phyloP scores from a whole-genome alignment of 495 filamentous ascomycete species.

The Bryoglossum gracile region DNA sequence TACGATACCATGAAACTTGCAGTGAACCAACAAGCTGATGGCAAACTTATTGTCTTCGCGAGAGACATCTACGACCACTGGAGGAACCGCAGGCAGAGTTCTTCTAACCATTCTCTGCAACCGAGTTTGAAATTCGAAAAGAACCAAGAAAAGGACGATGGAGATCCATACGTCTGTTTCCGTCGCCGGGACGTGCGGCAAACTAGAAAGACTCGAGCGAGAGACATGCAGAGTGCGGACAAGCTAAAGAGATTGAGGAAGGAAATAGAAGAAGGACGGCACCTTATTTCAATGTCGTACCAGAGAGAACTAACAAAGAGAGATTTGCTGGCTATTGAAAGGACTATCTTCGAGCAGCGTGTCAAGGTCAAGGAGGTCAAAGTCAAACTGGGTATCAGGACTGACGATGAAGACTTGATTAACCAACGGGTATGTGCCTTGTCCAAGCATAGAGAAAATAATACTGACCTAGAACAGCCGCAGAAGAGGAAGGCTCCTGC shows the following conservation, averaged over 20 bases:
- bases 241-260: conserved; percentile 87
- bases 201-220: conserved; percentile 85
- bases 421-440: conserved; percentile 70
- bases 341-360: conserved; percentile 72
- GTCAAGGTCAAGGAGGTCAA: conserved; percentile 77
- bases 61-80: conserved; percentile 89
- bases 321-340: conserved; percentile 67
- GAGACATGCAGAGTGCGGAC: conserved; percentile 89
- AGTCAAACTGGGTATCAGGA: conserved; percentile 79
- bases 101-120: conserved; percentile 62
- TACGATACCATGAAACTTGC: conserved; percentile 74
- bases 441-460: conserved; percentile 2
- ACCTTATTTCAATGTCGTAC: conserved; percentile 67
- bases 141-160: conserved; percentile 85
- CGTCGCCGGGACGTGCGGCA: conserved; percentile 90
- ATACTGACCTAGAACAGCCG: conserved; percentile 34
- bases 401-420: conserved; percentile 89
- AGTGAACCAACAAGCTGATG: conserved; percentile 64
- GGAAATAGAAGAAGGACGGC: conserved; percentile 83
- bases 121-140: conserved; percentile 85
- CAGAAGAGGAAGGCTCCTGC: conserved; percentile 61
- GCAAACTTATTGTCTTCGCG: conserved; percentile 61
- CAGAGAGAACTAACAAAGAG: conserved; percentile 71
- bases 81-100: conserved; percentile 60
- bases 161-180: conserved; percentile 98